Evolutionary conservation across 768 basidiomycete species (phyloP), one percentile per base, ranked within the genome.

Genomic region (Boletus tomentosulus): DNA sequence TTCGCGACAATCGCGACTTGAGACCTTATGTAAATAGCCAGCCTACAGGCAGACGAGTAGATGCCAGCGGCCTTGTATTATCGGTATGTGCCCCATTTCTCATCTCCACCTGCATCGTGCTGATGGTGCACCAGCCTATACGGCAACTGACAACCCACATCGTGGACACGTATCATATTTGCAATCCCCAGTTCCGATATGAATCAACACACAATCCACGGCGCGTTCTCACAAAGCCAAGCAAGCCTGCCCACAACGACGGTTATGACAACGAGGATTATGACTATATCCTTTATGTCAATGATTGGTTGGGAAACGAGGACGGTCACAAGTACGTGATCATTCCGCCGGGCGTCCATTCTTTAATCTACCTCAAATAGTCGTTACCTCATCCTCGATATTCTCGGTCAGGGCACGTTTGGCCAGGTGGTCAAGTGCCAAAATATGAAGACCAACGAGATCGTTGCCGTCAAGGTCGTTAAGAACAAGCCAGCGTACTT

Each of bases 401-500:
- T 99, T 56, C 83, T 99, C 37, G 97, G 97, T 7, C 97, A 99
- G 70, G 97, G 97, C 24, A 99, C 97, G 2, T 99, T 99, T 63
- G 97, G 97, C 9, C 97, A 99, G 71, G 97, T 99, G 31, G 97
- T 98, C 63, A 99, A 99, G 71, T 99, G 97, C 67, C 97, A 98
- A 71, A 98, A 99, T 68, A 95, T 98, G 87, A 93, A 95, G 76
- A 97, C 92, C 30, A 94, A 98, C 71, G 96, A 98, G 68, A 92
- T 98, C 51, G 93, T 97, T 42, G 97, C 97, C 24, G 97, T 99
- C 57, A 99, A 98, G 73, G 97, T 99, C 8, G 93, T 99, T 60
- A 99, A 99, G 78, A 99, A 99, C 73, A 99, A 98, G 73, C 97
- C 96, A 6, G 97, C 97, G 0, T 99, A 99, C 76, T 94, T 97